These are phyloP conservation scores for Styphnolobium japonicum DNA, from an alignment of 306 rosid species.

Conservation along the genomic window DNA sequence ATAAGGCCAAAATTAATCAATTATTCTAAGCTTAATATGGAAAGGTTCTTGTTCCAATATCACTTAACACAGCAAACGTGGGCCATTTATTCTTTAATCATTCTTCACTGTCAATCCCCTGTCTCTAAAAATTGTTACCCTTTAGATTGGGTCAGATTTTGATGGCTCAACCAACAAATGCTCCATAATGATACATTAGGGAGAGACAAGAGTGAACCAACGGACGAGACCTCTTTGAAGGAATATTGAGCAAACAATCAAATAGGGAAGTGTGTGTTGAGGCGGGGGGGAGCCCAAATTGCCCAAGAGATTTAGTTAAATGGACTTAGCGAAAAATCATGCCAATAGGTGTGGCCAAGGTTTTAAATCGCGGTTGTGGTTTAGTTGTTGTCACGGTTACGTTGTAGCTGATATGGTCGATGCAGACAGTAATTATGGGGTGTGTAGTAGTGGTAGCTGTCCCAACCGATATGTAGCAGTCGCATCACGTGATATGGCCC, in stretches of 20 bases:
- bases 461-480: no score
- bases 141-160: constrained; percentile 19
- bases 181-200: background rate
- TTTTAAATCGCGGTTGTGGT: no score
- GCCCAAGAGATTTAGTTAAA: no score
- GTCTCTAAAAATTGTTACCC: background rate
- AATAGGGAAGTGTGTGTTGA: background rate
- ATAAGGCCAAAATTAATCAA: constrained; percentile 13
- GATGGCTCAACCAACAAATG: constrained; percentile 24
- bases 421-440: no score
- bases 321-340: no score
- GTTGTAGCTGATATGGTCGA: no score
- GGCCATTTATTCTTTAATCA: constrained; percentile 20
- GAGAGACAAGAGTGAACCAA: constrained; percentile 3
- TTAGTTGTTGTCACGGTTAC: no score
- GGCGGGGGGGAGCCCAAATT: no score
- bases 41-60: background rate
- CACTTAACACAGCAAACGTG: background rate
- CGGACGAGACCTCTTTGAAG: background rate
- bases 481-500: no score
- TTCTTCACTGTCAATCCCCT: background rate
- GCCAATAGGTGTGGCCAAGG: no score
- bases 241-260: background rate
- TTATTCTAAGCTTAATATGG: background rate
- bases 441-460: no score